Percentiles rank a stretch among this genome's conserved stretches.
These are phyloP conservation scores for Dichotomocladium elegans DNA, from an alignment of 371 early-diverging fungal genomes.

Conservation along the genomic window DNA sequence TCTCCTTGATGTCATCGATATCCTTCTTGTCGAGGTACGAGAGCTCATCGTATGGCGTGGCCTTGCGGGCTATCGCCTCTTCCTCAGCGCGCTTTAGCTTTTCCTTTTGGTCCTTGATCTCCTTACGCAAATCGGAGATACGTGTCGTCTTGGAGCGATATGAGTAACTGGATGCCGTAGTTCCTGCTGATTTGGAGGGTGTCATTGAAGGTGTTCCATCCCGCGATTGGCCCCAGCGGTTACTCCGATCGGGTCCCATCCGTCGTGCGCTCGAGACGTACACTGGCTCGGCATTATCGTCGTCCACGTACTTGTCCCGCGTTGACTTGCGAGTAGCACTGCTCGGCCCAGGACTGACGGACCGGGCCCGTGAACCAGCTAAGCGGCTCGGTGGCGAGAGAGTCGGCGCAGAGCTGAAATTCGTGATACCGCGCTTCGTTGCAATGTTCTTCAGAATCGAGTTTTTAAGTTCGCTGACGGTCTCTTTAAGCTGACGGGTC, in stretches of 20 bases:
- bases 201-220: constrained; percentile 19
- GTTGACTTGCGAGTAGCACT: constrained; percentile 5
- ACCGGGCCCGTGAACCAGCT: constrained; percentile 12
- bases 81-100: constrained; percentile 22
- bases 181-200: constrained; percentile 12
- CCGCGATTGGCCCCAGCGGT: constrained; percentile 35
- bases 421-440: constrained; percentile 30
- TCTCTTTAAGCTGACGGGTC: constrained; percentile 59
- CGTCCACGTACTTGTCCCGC: constrained; percentile 25
- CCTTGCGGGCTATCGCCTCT: constrained; percentile 16
- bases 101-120: constrained; percentile 50
- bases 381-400: constrained; percentile 11
- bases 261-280: constrained; percentile 64
- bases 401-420: constrained; percentile 36
- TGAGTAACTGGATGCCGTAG: constrained; percentile 28
- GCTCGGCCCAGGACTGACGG: constrained; percentile 17
- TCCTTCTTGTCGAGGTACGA: constrained; percentile 16
- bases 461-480: constrained; percentile 51
- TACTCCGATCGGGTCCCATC: constrained; percentile 48
- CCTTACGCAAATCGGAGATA: constrained; percentile 54
- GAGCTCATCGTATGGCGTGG: constrained; percentile 22
- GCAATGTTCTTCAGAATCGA: constrained; percentile 50
- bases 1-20: constrained; percentile 14
- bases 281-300: constrained; percentile 38
- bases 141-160: constrained; percentile 47